Evolutionary conservation across 495 filamentous ascomycete species (phyloP).

Genomic region (Beverwykella pulmonaria): DNA sequence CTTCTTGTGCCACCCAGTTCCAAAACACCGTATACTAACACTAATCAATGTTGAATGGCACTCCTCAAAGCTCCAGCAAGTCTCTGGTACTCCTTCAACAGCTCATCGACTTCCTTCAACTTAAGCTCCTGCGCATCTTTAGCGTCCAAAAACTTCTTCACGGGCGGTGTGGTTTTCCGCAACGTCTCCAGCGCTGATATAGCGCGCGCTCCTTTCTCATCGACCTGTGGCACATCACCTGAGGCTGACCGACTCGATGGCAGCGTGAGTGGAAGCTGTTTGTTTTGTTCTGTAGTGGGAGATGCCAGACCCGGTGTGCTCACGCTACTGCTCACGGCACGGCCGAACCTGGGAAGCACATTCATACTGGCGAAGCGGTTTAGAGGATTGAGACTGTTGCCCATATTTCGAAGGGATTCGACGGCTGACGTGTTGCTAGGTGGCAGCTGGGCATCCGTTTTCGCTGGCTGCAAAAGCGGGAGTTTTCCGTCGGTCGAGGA

Average conservation of each 20-base stretch:
- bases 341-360: constrained; percentile 72
- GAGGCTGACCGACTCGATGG: constrained; percentile 13
- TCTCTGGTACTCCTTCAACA: constrained; percentile 86
- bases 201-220: constrained; percentile 39
- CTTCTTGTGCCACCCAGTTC: neutral
- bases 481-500: constrained; percentile 31
- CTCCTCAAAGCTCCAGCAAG: constrained; percentile 70
- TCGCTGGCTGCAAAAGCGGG: constrained; percentile 41
- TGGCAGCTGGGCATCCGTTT: constrained; percentile 9
- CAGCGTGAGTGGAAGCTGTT: constrained; percentile 3
- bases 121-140: constrained; percentile 76
- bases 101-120: constrained; percentile 76
- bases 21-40: neutral
- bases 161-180: constrained; percentile 68
- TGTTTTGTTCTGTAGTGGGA: constrained; percentile 20
- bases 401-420: constrained; percentile 81
- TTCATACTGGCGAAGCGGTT: constrained; percentile 71
- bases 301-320: constrained; percentile 38
- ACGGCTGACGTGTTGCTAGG: constrained; percentile 61
- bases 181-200: constrained; percentile 48
- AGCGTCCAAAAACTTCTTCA: constrained; percentile 78
- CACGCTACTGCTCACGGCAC: constrained; percentile 50
- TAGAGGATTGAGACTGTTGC: constrained; percentile 81
- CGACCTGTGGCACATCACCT: constrained; percentile 26
- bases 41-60: constrained; percentile 34